Evolutionary conservation across 2,329 filamentous ascomycete genomes (phyloP).

Genomic region (Allantophomopsis cytisporea): DNA sequence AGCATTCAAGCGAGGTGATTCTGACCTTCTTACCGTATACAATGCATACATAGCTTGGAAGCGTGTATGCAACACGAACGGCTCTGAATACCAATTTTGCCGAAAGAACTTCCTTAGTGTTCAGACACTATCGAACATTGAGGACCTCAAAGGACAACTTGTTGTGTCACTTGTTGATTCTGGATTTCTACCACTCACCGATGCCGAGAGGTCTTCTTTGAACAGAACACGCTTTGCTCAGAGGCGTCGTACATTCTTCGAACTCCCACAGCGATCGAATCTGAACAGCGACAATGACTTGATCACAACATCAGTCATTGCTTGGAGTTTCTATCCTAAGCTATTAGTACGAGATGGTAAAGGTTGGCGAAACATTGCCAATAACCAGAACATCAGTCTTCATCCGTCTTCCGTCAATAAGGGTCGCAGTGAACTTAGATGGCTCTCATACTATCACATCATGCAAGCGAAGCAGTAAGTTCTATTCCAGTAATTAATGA

Average conservation of each 20-base stretch:
- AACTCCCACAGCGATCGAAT: conserved; percentile 65
- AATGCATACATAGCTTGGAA: conserved; percentile 91
- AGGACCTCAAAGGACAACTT: conserved; percentile 89
- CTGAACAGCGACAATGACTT: conserved; percentile 68
- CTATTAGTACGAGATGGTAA: conserved; percentile 73
- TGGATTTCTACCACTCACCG: conserved; percentile 63
- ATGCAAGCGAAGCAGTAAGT: conserved; percentile 78
- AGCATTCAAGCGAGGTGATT: conserved; percentile 74
- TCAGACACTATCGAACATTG: conserved; percentile 83
- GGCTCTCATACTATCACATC: conserved; percentile 92
- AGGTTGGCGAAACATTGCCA: conserved; percentile 81
- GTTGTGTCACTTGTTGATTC: conserved; percentile 76
- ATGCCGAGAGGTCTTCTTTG: conserved; percentile 57
- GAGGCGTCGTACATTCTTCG: conserved; percentile 60
- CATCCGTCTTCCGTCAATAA: conserved; percentile 88
- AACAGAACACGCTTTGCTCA: conserved; percentile 51
- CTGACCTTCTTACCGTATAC: conserved; percentile 83
- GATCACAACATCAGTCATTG: conserved; percentile 69
- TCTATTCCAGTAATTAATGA: conserved; percentile 9
- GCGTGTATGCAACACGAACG: conserved; percentile 55
- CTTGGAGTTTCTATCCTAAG: conserved; percentile 94
- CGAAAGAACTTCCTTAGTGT: conserved; percentile 85
- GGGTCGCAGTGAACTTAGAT: conserved; percentile 51
- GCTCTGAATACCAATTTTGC: conserved; percentile 80
- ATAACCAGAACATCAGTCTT: conserved; percentile 80